These are phyloP conservation scores for Arthrocladium fulminans DNA, from an alignment of 2,329 filamentous ascomycete genomes.

Conservation along the genomic window DNA sequence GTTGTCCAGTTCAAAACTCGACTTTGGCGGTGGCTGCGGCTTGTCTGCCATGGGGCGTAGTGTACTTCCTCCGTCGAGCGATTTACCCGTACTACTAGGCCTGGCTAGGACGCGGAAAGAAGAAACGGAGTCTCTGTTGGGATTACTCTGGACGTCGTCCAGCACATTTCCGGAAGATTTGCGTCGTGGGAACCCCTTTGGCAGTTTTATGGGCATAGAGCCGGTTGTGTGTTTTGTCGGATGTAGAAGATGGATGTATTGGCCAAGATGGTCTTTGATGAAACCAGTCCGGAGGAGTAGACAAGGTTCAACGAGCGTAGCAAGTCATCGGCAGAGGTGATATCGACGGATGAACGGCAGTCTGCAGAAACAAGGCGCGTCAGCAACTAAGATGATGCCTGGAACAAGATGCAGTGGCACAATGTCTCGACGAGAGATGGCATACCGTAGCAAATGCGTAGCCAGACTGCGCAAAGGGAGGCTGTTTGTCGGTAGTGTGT, in stretches of 20 bases:
- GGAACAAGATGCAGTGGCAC: neutral
- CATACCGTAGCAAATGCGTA: neutral
- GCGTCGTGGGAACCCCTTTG: slow-evolving; percentile 44
- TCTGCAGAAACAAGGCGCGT: slow-evolving; percentile 7
- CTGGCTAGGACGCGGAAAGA: slow-evolving; percentile 50
- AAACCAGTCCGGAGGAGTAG: neutral
- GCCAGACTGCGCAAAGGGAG: neutral
- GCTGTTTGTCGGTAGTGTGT: neutral
- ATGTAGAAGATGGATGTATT: neutral
- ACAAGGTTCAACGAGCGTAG: slow-evolving; percentile 2
- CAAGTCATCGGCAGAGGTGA: neutral
- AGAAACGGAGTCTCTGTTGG: slow-evolving; percentile 25
- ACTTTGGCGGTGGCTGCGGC: slow-evolving; percentile 27
- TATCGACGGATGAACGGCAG: neutral
- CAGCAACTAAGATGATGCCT: neutral
- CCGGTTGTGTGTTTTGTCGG: slow-evolving; percentile 13
- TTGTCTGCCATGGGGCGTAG: slow-evolving; percentile 21
- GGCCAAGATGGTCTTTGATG: neutral
- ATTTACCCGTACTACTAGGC: slow-evolving; percentile 35
- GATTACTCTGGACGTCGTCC: slow-evolving; percentile 33
- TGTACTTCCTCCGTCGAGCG: slow-evolving; percentile 34
- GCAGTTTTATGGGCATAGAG: slow-evolving; percentile 48
- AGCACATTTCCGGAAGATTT: slow-evolving; percentile 48
- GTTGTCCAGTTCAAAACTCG: slow-evolving; percentile 24
- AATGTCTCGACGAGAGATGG: neutral